A percentile compares a stretch with the other conserved stretches of the same genome.
Evolutionary conservation across 2,329 filamentous ascomycete genomes (phyloP).

Genomic region (Talaromyces sp.): DNA sequence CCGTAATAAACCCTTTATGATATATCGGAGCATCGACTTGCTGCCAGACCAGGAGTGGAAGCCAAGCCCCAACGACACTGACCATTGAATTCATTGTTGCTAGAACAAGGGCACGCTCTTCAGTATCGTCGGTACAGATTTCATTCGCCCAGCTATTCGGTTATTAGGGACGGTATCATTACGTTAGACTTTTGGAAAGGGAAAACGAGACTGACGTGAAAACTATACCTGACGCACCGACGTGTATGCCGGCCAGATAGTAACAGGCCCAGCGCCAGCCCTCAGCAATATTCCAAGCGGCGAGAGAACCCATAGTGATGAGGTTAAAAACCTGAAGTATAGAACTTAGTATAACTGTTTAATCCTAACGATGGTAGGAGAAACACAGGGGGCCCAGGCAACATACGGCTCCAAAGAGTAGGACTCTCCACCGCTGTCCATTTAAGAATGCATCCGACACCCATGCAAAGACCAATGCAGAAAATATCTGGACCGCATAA

Average conservation of each 20-base stretch:
- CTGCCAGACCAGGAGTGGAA: slow-evolving; percentile 7
- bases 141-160: slow-evolving; percentile 3
- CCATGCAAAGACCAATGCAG: too few species aligned
- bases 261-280: slow-evolving; percentile 6
- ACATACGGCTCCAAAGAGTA: too few species aligned
- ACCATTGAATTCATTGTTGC: slow-evolving; percentile 6
- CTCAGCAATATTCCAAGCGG: neutral
- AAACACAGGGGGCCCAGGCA: too few species aligned
- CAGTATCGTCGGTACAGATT: slow-evolving; percentile 4
- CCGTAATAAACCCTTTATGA: neutral
- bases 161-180: neutral
- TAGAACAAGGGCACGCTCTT: slow-evolving; percentile 6
- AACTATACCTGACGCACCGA: neutral
- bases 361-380: too few species aligned
- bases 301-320: too few species aligned
- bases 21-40: slow-evolving; percentile 3
- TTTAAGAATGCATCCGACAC: too few species aligned
- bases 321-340: too few species aligned
- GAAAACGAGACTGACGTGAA: neutral
- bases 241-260: slow-evolving; percentile 1
- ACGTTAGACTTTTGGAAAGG: too few species aligned
- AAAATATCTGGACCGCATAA: too few species aligned
- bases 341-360: too few species aligned
- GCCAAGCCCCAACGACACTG: slow-evolving; percentile 1
- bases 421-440: too few species aligned